Base-by-base conservation (phyloP, 2,329 filamentous ascomycete genomes). In the Colletotrichum endophyticum region DNA sequence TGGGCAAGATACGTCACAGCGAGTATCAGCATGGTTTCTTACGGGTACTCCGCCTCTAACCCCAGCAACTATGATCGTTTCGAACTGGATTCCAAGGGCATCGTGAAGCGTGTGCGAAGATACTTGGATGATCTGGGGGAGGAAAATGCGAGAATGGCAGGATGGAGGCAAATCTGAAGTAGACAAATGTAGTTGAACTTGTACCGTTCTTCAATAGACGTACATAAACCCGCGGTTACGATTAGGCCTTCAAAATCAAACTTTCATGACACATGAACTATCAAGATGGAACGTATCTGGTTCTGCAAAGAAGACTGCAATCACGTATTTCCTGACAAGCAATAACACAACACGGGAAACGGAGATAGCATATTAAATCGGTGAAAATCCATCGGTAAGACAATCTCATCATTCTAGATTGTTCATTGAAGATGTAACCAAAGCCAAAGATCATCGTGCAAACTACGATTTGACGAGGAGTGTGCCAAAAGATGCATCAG, bases 1-100 rank as follows among this genome's bases (percentile, higher is more conserved):
- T 90, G 88, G 88, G 88, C 89, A 75, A 79, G 87, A 19, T 90
- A 89, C 74, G 87, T 86, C 0, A 87, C 89, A 77, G 63, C 63
- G 11, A 66, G 63, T 39, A 66, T 66, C 25, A 86, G 85, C 25
- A 86, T 90, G 83, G 86, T 84, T 63, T 80, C 81, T 0, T 90
- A 87, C 70, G 88, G 88, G 0, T 88, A 89, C 78, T 88, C 86
- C 11, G 80, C 89, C 53, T 87, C 87, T 0, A 86, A 87, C 19
- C 83, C 85, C 69, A 85, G 84, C 27, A 87, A 87, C 13, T 89
- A 90, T 77, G 84, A 86, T 57, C 82, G 86, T 32, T 90, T 90
- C 77, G 86, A 87, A 3, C 87, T 87, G 66, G 85, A 88, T 72
- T 81, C 81, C 1, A 81, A 84, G 53, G 83, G 83, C 5, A 87